Evolutionary conservation across 176 grass and related monocot genomes (phyloP).

Genomic region (Puya raimondii): DNA sequence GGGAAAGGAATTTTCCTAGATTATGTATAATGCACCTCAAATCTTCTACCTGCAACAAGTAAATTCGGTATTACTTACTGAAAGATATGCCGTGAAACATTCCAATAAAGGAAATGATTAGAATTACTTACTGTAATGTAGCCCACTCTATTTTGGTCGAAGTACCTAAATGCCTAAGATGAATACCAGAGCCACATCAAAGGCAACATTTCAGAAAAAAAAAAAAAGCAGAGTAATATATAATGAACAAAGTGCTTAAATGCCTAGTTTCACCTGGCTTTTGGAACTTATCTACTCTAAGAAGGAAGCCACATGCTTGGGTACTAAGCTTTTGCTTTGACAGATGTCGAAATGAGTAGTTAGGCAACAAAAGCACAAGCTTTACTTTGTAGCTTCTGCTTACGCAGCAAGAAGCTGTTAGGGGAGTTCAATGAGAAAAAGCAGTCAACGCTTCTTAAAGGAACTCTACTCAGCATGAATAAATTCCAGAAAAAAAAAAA

Average conservation of each 20-base stretch:
- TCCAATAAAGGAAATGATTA: neutral
- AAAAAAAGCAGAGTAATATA: neutral
- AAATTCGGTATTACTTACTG: slow-evolving; percentile 16
- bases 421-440: no score
- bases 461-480: no score
- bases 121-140: slow-evolving; percentile 60
- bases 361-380: no score
- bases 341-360: no score
- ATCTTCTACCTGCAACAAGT: slow-evolving; percentile 72
- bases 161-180: slow-evolving; percentile 91
- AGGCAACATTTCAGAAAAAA: neutral
- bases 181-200: neutral
- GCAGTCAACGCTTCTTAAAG: no score
- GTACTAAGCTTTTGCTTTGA: no score
- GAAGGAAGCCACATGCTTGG: no score
- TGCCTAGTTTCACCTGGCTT: no score
- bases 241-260: no score
- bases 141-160: slow-evolving; percentile 66
- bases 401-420: no score
- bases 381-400: no score
- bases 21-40: slow-evolving; percentile 96
- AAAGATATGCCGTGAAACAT: neutral
- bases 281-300: no score
- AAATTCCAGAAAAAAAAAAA: neutral
- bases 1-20: slow-evolving; percentile 79